phyloP scores from a whole-genome alignment of 2,329 filamentous ascomycete species.

The Coniochaeta prunicola region DNA sequence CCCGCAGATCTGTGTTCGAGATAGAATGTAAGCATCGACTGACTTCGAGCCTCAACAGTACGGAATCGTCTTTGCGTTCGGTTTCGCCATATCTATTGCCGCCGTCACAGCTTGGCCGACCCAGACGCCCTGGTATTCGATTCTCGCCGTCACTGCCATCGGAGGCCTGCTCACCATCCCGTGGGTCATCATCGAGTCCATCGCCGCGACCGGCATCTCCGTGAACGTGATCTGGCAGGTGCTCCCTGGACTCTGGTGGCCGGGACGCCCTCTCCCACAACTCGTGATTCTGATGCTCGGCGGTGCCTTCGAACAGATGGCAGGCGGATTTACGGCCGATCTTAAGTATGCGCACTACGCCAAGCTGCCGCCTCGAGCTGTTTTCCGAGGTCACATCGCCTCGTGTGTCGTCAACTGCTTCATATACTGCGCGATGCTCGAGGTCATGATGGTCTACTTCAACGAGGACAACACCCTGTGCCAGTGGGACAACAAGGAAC shows the following conservation, averaged over 20 bases:
- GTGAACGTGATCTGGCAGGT: slow-evolving; percentile 45
- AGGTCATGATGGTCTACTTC: slow-evolving; percentile 27
- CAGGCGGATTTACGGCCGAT: slow-evolving; percentile 24
- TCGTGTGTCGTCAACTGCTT: slow-evolving; percentile 35
- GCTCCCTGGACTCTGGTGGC: slow-evolving; percentile 23
- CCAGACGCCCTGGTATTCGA: slow-evolving; percentile 30
- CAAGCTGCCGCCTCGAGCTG: slow-evolving; percentile 31
- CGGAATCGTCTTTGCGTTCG: slow-evolving; percentile 31
- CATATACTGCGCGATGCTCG: slow-evolving; percentile 30
- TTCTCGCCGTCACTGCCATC: slow-evolving; percentile 37
- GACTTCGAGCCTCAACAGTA: slow-evolving; percentile 12
- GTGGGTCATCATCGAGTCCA: slow-evolving; percentile 37
- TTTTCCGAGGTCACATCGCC: slow-evolving; percentile 33
- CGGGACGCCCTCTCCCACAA: slow-evolving; percentile 16
- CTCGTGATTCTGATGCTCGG: slow-evolving; percentile 20
- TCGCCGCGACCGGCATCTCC: slow-evolving; percentile 26
- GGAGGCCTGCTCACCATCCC: slow-evolving; percentile 37
- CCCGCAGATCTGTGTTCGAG: not conserved
- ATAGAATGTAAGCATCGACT: not conserved
- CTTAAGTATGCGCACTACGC: slow-evolving; percentile 34
- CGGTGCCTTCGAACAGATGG: slow-evolving; percentile 17
- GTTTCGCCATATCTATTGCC: slow-evolving; percentile 34
- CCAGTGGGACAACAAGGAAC: not conserved
- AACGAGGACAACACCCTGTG: slow-evolving; percentile 20
- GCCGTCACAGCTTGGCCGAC: slow-evolving; percentile 37